Percentiles rank a stretch among this genome's conserved stretches.
phyloP scores from a whole-genome alignment of 192 early-diverging fungal species.

The Coemansia sp. region DNA sequence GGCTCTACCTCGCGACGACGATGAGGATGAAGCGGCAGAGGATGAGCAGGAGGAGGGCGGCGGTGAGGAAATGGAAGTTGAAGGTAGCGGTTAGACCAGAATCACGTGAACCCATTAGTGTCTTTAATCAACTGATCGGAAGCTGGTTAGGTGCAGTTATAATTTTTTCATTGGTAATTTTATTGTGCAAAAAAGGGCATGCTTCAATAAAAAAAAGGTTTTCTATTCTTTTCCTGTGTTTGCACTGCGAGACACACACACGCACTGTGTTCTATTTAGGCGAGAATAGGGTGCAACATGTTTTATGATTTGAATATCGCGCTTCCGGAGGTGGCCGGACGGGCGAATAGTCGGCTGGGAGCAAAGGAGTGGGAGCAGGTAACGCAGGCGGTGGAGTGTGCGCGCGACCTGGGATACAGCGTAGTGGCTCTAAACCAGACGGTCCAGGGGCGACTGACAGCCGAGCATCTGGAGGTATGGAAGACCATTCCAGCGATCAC shows the following conservation, averaged over 20 bases:
- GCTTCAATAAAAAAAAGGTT: background rate
- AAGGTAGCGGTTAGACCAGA: background rate
- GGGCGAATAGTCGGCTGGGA: slow-evolving; percentile 17
- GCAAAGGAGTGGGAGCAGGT: slow-evolving; percentile 37
- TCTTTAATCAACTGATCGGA: no score
- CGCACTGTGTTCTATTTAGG: background rate
- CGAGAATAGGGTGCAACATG: slow-evolving; percentile 6
- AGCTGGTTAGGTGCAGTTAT: no score
- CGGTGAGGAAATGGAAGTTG: slow-evolving; percentile 9
- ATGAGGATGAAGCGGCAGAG: slow-evolving; percentile 2
- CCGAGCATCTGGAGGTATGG: slow-evolving; percentile 39
- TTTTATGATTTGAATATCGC: slow-evolving; percentile 51
- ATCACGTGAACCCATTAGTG: background rate
- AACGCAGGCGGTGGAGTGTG: slow-evolving; percentile 32
- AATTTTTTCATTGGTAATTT: no score
- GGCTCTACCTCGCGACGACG: slow-evolving; percentile 45
- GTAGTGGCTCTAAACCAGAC: slow-evolving; percentile 45
- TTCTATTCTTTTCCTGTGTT: background rate
- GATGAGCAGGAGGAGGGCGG: slow-evolving; percentile 10
- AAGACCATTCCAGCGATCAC: slow-evolving; percentile 13
- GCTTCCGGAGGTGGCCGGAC: slow-evolving; percentile 38
- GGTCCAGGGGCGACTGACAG: slow-evolving; percentile 20
- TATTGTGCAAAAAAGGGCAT: no score
- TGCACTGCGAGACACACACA: no score
- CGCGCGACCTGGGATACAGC: slow-evolving; percentile 33